Evolutionary conservation across 2,329 filamentous ascomycete species (phyloP), one percentile per base, ranked within the genome.

Genomic region (Chrysoporthe austroafricana): DNA sequence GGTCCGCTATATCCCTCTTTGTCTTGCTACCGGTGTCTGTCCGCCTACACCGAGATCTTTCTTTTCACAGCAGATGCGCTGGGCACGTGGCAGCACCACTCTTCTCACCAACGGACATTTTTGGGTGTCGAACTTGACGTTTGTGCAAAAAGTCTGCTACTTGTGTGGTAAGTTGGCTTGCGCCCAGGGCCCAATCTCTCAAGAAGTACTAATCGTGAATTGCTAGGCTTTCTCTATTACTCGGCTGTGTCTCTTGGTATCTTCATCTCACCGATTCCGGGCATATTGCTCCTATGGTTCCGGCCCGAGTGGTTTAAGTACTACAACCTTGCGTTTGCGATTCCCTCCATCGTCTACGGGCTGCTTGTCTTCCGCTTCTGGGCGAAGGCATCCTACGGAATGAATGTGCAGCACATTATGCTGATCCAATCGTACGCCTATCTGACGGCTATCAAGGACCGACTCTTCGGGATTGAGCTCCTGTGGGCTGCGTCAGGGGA

Each of bases 11-110:
- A 73, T 81, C 5, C 79, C 79, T 9, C 73, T 81, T 14, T 80
- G 78, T 65, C 73, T 81, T 62, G 79, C 79, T 1, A 80, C 78
- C 42, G 79, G 79, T n/a, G 77, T 81, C 62, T 80, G 79, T 65
- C 79, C 79, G 14, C 79, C 81, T 67, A 80, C 77, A 0, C 79
- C 79, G 2, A 74, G 79, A 4, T 78, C 79, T 0, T 80, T 80
- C 67, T 81, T 81, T 70, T 79, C 77, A 48, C 79, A 81, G 75
- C 79, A 81, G 73, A 80, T 81, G 79, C 76, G 79, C 18, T 81
- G 79, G 79, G 79, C 78, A 13, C 76, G 78, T 63, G 79, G 79
- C 26, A 79, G 76, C 59, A 81, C 77, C 1, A 80, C 79, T 1
- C 73, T 81, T n/a, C 72, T 80, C 18, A 79, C 78, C 14, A 79